phyloP scores from a whole-genome alignment of 164 flowering plant species.

The Platanus orientalis region DNA sequence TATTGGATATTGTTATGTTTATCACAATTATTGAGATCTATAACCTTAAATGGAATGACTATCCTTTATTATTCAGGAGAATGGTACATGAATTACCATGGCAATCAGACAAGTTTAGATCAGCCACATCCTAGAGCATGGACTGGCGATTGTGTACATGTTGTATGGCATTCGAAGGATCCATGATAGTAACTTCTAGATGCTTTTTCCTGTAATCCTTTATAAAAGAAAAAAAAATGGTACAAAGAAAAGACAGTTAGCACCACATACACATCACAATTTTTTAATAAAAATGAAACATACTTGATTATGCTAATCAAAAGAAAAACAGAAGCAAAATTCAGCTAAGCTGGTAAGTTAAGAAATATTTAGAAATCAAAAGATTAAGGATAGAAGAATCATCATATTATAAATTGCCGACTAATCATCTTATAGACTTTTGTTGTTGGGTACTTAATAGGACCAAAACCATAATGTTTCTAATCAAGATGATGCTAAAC shows the following conservation, averaged over 20 bases:
- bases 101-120: conserved; percentile 57
- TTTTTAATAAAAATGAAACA: too few relatives aligned
- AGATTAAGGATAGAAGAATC: too few relatives aligned
- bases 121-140: conserved; percentile 94
- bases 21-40: background rate
- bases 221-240: conserved; percentile 1
- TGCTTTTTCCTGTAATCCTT: conserved; percentile 67
- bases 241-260: background rate
- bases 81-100: conserved; percentile 46
- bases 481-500: too few relatives aligned
- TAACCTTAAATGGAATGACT: background rate
- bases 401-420: too few relatives aligned
- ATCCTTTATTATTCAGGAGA: background rate
- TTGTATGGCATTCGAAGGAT: conserved; percentile 94
- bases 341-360: too few relatives aligned
- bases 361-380: too few relatives aligned
- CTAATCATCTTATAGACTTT: too few relatives aligned
- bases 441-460: too few relatives aligned
- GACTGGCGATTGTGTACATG: conserved; percentile 79
- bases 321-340: too few relatives aligned
- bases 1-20: too few relatives aligned
- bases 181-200: conserved; percentile 94
- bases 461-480: too few relatives aligned
- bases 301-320: too few relatives aligned
- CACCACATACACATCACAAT: background rate